These are phyloP conservation scores for Lyophyllum atratum DNA, from an alignment of 768 basidiomycete species.

Conservation along the genomic window DNA sequence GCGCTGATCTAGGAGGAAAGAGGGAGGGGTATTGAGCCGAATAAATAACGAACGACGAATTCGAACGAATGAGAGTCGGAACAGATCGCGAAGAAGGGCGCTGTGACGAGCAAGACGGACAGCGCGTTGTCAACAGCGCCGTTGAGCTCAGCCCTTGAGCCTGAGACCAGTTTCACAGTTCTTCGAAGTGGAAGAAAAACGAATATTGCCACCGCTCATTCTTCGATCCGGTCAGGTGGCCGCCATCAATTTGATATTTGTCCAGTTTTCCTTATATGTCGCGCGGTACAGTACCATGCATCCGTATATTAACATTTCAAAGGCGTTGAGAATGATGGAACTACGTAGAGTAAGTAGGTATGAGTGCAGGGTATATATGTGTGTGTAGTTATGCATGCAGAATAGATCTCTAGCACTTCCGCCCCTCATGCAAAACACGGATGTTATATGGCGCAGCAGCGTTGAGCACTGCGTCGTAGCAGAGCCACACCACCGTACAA, in stretches of 20 bases:
- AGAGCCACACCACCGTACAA: conserved; percentile 33
- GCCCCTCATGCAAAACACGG: conserved; percentile 12
- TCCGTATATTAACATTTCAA: neutral
- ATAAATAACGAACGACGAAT: conserved; percentile 10
- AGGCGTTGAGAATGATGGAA: neutral
- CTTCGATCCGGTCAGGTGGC: conserved; percentile 4
- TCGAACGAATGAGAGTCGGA: conserved; percentile 12
- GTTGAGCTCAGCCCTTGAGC: neutral
- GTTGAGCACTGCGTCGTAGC: conserved; percentile 16
- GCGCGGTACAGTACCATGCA: neutral
- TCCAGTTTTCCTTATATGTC: conserved; percentile 3
- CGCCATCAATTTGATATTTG: conserved; percentile 5
- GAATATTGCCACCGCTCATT: conserved; percentile 1
- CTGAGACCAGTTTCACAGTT: neutral
- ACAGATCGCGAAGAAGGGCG: conserved; percentile 5
- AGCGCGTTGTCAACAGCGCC: neutral
- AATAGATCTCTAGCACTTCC: neutral
- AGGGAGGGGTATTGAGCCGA: conserved; percentile 11
- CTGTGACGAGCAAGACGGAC: neutral
- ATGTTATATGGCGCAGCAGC: conserved; percentile 20
- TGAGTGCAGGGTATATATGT: neutral
- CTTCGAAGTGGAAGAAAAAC: neutral
- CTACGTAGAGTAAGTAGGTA: neutral
- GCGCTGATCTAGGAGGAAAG: neutral
- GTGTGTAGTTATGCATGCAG: neutral